Base-by-base conservation (phyloP, 345 rosid genomes). In the Eucalyptus urophylla region DNA sequence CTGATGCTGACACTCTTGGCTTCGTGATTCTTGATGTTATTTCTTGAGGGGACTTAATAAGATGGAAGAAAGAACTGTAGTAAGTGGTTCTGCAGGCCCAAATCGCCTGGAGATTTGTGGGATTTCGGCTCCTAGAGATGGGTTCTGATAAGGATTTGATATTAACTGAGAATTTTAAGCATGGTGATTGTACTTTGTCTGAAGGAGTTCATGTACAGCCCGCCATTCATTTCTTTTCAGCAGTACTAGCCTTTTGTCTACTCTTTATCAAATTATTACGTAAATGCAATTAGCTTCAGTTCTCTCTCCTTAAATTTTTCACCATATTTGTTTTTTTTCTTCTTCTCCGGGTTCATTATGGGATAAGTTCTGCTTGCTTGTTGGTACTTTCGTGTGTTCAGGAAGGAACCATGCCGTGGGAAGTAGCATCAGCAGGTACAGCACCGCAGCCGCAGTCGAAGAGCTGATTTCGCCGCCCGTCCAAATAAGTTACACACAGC, bases 391-490 rank as follows among this genome's bases (percentile, higher is more conserved):
- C 25, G 49, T 51, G 4, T 14, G 15, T 25, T 88, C 3, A 56
- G 50, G 76, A 24, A 49, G 31, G 16, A 16, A 22, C 15, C 43
- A 40, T 72, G 51, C 43, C 21, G 15, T 14, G 27, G 51, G 76
- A 62, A 83, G 50, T 86, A 51, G 87, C 86, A 72, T 93, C 87
- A 89, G 90, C 87, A 92, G 95, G 91, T 96, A 92, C 47, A 94
- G 96, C 90, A 94, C 96, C 29, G 91, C 95, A 90, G 95, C 96
- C 14, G 97, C 93, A 45, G 37, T 90, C 13, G 99, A 97, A 85
- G 96, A 94, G 90, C 94, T 94, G 86, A 92, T 96, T 24, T 89
- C 85, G 89, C 99, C 99, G 4, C 92, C 97, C 0, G 96, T 97
- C 89, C 93, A 95, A 89, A 93, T 97, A 25, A 86, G 89, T 88